phyloP scores from a whole-genome alignment of 352 stramenopile species.

The Globisporangium solare region DNA sequence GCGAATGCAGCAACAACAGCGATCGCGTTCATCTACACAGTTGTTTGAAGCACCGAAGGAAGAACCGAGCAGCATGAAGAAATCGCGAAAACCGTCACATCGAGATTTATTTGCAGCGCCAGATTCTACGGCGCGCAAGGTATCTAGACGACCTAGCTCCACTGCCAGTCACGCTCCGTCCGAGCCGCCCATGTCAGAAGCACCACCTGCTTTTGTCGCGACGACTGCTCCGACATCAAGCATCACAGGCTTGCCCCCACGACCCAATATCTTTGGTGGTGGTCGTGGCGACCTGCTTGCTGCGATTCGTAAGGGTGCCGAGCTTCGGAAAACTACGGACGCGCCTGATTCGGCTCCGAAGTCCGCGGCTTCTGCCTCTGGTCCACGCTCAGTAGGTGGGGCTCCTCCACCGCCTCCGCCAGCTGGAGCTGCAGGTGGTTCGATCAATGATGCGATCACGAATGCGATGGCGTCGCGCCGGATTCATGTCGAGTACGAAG shows the following conservation, averaged over 20 bases:
- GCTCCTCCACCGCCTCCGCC: conserved; percentile 19
- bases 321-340: conserved; percentile 39
- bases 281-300: conserved; percentile 70
- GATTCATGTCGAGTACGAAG: conserved; percentile 82
- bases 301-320: conserved; percentile 65
- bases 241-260: conserved; percentile 37
- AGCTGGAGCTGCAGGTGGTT: conserved; percentile 34
- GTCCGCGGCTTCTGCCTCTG: conserved; percentile 10
- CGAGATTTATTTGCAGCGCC: conserved; percentile 16
- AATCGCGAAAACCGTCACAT: conserved; percentile 19
- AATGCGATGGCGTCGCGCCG: conserved; percentile 75
- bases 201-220: conserved; percentile 9
- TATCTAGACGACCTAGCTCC: conserved; percentile 14
- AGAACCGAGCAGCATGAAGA: conserved; percentile 16
- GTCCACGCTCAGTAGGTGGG: conserved; percentile 4
- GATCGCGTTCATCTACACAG: background rate
- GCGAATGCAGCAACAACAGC: conserved; percentile 7
- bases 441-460: conserved; percentile 76
- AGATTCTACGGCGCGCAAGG: conserved; percentile 14
- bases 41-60: background rate
- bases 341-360: background rate
- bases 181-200: background rate
- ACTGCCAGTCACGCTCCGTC: conserved; percentile 8
- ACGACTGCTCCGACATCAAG: conserved; percentile 12
- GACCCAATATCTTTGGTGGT: conserved; percentile 64